Evolutionary conservation across 192 early-diverging fungal genomes (phyloP), one percentile per base, ranked within the genome.

Genomic region (Piromyces finnis): DNA sequence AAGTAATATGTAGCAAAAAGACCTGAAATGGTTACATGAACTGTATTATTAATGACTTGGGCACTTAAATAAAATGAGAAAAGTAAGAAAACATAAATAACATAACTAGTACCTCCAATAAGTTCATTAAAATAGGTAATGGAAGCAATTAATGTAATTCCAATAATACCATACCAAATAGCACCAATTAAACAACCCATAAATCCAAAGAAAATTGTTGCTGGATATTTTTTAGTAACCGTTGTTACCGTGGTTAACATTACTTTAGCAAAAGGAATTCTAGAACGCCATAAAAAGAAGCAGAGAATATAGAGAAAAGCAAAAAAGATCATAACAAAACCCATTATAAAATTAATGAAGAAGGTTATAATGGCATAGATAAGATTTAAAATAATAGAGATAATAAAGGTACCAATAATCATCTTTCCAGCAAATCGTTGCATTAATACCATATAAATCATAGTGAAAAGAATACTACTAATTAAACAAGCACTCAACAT

Each of bases 1-100:
- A 94, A 94, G 86, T 92, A 96, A 86, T 90, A 89, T 2, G 94
- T 93, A 29, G 91, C 90, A 81, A 94, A 95, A 2, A 93, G 85
- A 68, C 95, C 95, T 68, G 91, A 87, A 78, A 94, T 88, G n/a
- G 92, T 92, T 5, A 93, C 90, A 85, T 96, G 94, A 29, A 92
- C 85, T 28, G 87, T 87, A 81, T 93, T 94, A 35, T 78, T 79
- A 81, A 93, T 91, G 30, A 94, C 92, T 82, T 90, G 86, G 78
- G 85, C 85, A 18, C 87, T 89, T 89, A 91, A 94, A 85, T 93
- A 95, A 82, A 91, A 88, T 30, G 87, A 86, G 68, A 92, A 90
- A 18, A 91, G 82, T 78, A 87, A 82, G 59, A 87, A 93, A n/a
- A 92, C 82, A 84, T 89, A 87, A 29, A 87, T 78, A 27, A 86